These are phyloP conservation scores for Immersiella caudata DNA, from an alignment of 495 filamentous ascomycete species.

Conservation along the genomic window DNA sequence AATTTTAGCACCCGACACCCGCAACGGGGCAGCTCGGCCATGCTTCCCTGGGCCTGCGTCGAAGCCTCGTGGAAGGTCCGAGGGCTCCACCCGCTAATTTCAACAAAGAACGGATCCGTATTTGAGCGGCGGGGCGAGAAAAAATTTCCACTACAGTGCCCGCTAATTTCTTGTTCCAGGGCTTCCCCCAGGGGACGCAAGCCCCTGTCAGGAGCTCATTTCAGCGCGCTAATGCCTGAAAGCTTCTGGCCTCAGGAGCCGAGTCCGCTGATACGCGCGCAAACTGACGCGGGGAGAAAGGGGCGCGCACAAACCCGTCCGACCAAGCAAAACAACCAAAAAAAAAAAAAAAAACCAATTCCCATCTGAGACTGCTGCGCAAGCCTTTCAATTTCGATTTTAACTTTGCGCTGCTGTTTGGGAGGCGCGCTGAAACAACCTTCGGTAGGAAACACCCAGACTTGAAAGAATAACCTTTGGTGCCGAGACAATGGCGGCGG, in stretches of 20 bases:
- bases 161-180: constrained; percentile 20
- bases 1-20: constrained; percentile 35
- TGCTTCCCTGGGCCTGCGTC: constrained; percentile 19
- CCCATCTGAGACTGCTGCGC: not conserved
- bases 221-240: constrained; percentile 20
- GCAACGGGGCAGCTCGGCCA: constrained; percentile 12
- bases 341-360: constrained; percentile 6
- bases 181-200: constrained; percentile 17
- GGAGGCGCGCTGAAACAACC: constrained; percentile 20
- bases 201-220: constrained; percentile 20
- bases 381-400: constrained; percentile 12
- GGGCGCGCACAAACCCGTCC: not conserved
- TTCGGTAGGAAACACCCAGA: not conserved
- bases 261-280: constrained; percentile 15
- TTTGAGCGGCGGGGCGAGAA: constrained; percentile 16
- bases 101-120: constrained; percentile 18
- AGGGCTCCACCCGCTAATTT: constrained; percentile 36
- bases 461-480: constrained; percentile 6
- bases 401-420: constrained; percentile 26
- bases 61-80: constrained; percentile 34
- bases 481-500: constrained; percentile 15
- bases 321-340: constrained; percentile 2
- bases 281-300: constrained; percentile 4
- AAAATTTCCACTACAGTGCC: constrained; percentile 25
- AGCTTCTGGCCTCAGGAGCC: constrained; percentile 17